A percentile compares a stretch with the other conserved stretches of the same genome.
Conservation (phyloP, 2,329 filamentous ascomycete genomes). For the Aureobasidium sp. region DNA sequence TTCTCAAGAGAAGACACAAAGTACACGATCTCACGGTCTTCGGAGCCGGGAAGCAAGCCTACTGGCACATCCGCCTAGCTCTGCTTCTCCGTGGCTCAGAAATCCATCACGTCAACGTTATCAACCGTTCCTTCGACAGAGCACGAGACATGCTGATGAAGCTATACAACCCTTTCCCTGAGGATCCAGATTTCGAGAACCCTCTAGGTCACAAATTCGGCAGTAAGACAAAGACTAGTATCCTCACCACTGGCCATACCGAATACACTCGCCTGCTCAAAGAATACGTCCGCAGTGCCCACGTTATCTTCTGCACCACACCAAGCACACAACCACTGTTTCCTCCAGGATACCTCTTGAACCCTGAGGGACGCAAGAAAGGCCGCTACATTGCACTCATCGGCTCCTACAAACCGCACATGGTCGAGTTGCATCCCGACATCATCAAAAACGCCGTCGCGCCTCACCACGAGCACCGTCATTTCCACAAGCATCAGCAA, state of each 20-base stretch:
- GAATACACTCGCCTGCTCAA: constrained; percentile 61
- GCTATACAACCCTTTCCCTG: constrained; percentile 43
- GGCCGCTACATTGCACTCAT: constrained; percentile 65
- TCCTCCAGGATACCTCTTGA: constrained; percentile 63
- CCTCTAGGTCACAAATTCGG: constrained; percentile 30
- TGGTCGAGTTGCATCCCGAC: constrained; percentile 76
- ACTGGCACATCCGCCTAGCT: constrained; percentile 86
- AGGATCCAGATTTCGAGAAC: constrained; percentile 27
- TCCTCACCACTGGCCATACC: constrained; percentile 61
- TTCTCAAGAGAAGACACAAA: constrained; percentile 54
- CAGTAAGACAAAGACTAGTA: constrained; percentile 51
- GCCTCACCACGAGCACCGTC: constrained; percentile 42
- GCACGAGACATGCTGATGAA: constrained; percentile 44
- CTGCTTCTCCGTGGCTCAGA: constrained; percentile 61
- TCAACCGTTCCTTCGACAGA: constrained; percentile 63
- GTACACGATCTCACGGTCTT: constrained; percentile 77
- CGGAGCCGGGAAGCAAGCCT: constrained; percentile 81
- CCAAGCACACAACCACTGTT: constrained; percentile 69
- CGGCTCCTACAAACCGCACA: constrained; percentile 61
- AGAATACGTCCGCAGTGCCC: constrained; percentile 61
- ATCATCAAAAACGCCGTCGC: constrained; percentile 58
- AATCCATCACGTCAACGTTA: constrained; percentile 71
- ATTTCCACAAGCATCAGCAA: constrained; percentile 56
- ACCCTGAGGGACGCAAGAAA: constrained; percentile 58
- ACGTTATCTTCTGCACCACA: constrained; percentile 85